Base-by-base conservation (phyloP, 148 eudicot genomes). In the Silene latifolia region DNA sequence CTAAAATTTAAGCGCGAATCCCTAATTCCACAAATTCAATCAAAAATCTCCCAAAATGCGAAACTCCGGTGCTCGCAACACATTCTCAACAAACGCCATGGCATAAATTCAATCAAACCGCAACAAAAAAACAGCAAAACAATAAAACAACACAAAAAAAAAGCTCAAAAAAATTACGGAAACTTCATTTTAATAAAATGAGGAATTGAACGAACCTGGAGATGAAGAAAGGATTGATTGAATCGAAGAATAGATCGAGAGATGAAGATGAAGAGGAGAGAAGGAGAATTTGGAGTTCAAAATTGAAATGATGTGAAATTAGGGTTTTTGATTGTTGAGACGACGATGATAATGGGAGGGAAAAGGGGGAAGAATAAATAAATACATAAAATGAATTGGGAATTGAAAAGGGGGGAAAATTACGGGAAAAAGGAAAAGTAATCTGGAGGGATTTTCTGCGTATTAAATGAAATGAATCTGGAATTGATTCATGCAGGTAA, bases 291-390 rank as follows among this genome's bases (percentile, higher is more conserved):
- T n/a, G 32, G 24, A 87, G 85, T 80, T 80, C 72, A 79, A 80
- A 83, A 87, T 77, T 85, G 82, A 83, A 85, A 79, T 78, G 85
- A 78, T 21, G 17, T 54, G 44, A 74, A 79, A 79, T 85, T 85
- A 85, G 90, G 90, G 87, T 85, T 87, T 84, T 81, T 70, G 79
- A 81, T 72, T 75, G 77, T 74, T 53, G 67, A 63, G 72, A 69
- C 21, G 71, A 79, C 72, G 79, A 66, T 65, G 65, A 82, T 74
- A 62, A 21, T 21, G 21, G 69, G 77, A 51, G 54, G 27, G 44
- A 65, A 66, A 48, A 18, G 66, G 63, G 51, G 74, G 10, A 32
- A 20, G 68, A 65, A 25, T 1, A 35, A 39, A 51, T 51, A 15
- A 51, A 48, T 46, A 46, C n/a, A n/a, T 48, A 51, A 51, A 51